Percentiles rank a stretch among this genome's conserved stretches.
phyloP scores from a whole-genome alignment of 371 early-diverging fungal genomes.

The Mortierella polycephala region DNA sequence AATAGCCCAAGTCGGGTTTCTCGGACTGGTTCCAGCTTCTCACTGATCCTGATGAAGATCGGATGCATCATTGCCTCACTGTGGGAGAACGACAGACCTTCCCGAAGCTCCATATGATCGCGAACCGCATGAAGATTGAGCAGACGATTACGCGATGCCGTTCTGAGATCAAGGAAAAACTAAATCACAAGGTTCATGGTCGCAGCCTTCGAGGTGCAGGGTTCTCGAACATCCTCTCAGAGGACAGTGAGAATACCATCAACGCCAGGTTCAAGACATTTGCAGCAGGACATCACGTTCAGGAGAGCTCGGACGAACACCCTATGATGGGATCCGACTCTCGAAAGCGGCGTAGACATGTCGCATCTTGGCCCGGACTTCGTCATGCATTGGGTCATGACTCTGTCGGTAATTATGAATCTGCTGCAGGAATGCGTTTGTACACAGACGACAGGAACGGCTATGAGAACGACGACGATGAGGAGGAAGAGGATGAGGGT shows the following conservation, averaged over 20 bases:
- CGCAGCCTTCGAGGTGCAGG: constrained; percentile 7
- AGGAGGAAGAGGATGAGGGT: constrained; percentile 31
- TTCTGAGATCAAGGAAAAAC: constrained; percentile 40
- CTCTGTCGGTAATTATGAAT: constrained; percentile 28
- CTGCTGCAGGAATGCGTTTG: not conserved
- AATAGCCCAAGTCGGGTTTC: constrained; percentile 68
- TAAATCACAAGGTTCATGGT: constrained; percentile 29
- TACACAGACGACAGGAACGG: too few species aligned
- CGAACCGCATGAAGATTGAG: constrained; percentile 83
- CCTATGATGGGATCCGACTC: constrained; percentile 8
- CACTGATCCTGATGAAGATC: constrained; percentile 74
- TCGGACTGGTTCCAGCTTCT: constrained; percentile 77
- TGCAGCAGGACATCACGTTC: constrained; percentile 7
- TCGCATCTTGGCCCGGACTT: constrained; percentile 41
- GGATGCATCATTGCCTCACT: constrained; percentile 67
- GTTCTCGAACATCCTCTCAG: constrained; percentile 25
- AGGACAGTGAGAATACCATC: constrained; percentile 50
- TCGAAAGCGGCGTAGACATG: constrained; percentile 9
- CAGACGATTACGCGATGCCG: constrained; percentile 63
- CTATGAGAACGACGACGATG: not conserved
- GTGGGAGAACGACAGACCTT: constrained; percentile 77
- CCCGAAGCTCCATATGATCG: constrained; percentile 86
- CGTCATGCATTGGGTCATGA: constrained; percentile 35
- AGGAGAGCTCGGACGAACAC: not conserved
- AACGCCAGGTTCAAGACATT: constrained; percentile 37